A percentile compares a stretch with the other conserved stretches of the same genome.
phyloP scores from a whole-genome alignment of 2,329 filamentous ascomycete species.

The Shiraia sp. region DNA sequence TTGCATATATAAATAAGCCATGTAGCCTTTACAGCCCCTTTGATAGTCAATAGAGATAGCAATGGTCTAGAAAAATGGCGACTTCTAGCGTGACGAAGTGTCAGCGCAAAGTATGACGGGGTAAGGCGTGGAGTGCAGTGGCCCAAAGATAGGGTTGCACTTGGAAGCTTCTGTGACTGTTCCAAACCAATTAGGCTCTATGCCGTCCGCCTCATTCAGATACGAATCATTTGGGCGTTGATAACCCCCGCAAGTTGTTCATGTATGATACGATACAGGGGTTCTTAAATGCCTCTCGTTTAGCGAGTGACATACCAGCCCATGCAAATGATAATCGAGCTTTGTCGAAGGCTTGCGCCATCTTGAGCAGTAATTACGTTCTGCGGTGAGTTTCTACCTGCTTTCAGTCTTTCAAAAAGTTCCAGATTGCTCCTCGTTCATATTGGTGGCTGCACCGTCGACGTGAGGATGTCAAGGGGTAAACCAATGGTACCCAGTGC shows the following conservation, averaged over 20 bases:
- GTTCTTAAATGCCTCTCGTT: not conserved
- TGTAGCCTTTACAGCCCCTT: too few relatives aligned
- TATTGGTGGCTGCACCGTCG: too few relatives aligned
- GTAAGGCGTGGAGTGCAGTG: not conserved
- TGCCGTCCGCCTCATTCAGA: not conserved
- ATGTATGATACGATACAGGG: not conserved
- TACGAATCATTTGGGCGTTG: slow-evolving; percentile 1
- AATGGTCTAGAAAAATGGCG: too few relatives aligned
- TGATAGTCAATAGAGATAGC: too few relatives aligned
- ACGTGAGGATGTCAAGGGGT: too few relatives aligned
- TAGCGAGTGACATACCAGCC: slow-evolving; percentile 3
- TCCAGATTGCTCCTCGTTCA: not conserved
- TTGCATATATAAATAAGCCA: slow-evolving; percentile 1
- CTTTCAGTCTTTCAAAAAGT: not conserved
- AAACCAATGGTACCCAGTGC: too few relatives aligned
- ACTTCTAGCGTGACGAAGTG: too few relatives aligned
- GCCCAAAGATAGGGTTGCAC: not conserved
- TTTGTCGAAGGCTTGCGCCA: slow-evolving; percentile 3
- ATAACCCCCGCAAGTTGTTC: not conserved
- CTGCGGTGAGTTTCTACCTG: not conserved
- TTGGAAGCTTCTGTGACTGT: not conserved
- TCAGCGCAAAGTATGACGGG: too few relatives aligned
- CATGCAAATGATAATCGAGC: not conserved
- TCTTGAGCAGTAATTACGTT: not conserved
- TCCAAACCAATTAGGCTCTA: not conserved